Evolutionary conservation across 2,329 filamentous ascomycete species (phyloP).

Genomic region (Diaporthe capsici): DNA sequence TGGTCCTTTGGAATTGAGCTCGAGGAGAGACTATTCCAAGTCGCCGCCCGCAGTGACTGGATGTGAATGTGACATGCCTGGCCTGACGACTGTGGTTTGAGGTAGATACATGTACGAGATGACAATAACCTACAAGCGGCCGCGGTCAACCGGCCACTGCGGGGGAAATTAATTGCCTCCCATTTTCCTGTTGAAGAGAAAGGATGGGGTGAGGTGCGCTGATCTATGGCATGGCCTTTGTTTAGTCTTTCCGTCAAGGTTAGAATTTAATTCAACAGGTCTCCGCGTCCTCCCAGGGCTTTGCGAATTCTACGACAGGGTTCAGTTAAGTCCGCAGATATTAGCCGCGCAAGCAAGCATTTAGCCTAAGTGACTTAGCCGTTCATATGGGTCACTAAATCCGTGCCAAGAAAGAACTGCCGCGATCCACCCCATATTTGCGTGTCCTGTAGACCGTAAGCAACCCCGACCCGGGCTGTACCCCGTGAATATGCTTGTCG

Average conservation of each 20-base stretch:
- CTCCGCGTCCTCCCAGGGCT: too few species aligned
- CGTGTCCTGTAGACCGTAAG: background rate
- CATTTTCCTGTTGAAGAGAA: background rate
- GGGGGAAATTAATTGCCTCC: background rate
- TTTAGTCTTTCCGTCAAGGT: background rate
- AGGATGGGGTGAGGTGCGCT: background rate
- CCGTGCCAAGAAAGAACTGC: background rate
- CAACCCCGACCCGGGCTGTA: background rate
- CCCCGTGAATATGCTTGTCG: background rate
- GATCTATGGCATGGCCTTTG: background rate
- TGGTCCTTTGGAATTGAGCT: background rate
- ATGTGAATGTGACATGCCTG: too few species aligned
- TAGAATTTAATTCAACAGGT: background rate
- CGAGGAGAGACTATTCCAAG: background rate
- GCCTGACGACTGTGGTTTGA: background rate
- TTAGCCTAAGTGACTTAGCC: constrained; percentile 19
- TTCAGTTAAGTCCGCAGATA: background rate
- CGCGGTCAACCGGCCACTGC: background rate
- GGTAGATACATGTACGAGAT: background rate
- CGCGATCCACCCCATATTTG: background rate
- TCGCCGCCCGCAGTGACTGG: background rate
- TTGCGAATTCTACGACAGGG: background rate
- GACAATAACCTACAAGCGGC: background rate
- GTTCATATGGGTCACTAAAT: background rate
- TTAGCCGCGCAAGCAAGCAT: constrained; percentile 8